phyloP scores from a whole-genome alignment of 73 alveolate genomes.

The Uronychia binucleata region DNA sequence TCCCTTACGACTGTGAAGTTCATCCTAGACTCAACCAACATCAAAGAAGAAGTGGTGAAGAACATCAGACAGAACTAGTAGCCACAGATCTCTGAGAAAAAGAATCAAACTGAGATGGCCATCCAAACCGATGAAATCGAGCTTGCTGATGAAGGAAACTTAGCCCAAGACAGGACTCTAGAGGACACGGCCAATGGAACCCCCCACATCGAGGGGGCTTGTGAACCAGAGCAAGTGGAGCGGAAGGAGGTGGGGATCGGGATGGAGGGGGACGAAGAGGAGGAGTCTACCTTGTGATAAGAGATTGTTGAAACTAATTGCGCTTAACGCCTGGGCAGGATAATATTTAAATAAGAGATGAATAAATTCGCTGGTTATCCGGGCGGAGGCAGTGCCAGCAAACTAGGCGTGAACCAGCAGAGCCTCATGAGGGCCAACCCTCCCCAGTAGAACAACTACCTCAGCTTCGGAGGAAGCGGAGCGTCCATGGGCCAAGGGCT shows the following conservation, averaged over 20 bases:
- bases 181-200: too few relatives aligned
- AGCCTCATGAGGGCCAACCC: neutral
- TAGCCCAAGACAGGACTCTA: too few relatives aligned
- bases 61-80: neutral
- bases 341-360: neutral
- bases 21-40: constrained; percentile 3
- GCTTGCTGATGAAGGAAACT: too few relatives aligned
- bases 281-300: neutral
- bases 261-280: neutral
- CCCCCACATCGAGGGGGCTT: too few relatives aligned
- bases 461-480: neutral
- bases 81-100: neutral
- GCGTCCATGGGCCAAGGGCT: too few relatives aligned
- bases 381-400: neutral
- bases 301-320: too few relatives aligned
- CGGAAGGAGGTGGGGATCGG: neutral
- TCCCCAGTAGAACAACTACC: neutral
- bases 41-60: constrained; percentile 2
- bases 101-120: neutral
- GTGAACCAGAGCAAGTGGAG: neutral
- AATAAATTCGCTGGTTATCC: neutral
- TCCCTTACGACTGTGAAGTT: neutral
- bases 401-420: neutral
- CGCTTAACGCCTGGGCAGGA: neutral
- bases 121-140: constrained; percentile 11